Conservation (phyloP, 2,329 filamentous ascomycete species). For the Mariannaea elegans region DNA sequence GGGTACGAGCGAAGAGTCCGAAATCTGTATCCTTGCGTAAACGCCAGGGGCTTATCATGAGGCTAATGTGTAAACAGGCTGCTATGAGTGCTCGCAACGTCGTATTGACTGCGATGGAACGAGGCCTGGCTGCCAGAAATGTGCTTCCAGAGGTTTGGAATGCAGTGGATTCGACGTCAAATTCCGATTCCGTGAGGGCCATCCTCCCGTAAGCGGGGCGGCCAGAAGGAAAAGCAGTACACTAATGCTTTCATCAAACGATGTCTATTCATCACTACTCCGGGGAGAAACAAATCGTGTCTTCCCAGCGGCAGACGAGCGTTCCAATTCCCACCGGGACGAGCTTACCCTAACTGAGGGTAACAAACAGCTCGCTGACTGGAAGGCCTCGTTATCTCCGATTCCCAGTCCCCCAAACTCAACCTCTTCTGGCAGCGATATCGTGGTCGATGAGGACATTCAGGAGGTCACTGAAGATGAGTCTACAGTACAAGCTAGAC, state of each 20-base stretch:
- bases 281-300: too few relatives aligned
- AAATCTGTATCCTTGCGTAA: too few relatives aligned
- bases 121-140: constrained; percentile 7
- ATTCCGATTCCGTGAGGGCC: constrained; percentile 15
- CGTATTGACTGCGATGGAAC: constrained; percentile 18
- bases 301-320: too few relatives aligned
- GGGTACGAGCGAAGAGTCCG: neutral
- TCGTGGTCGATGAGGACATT: neutral
- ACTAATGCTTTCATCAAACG: neutral
- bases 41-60: neutral
- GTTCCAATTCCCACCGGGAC: neutral
- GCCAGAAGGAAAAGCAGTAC: neutral
- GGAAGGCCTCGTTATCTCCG: neutral
- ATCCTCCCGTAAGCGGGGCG: neutral
- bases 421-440: neutral
- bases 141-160: constrained; percentile 3
- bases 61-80: neutral
- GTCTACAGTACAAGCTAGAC: neutral
- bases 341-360: neutral
- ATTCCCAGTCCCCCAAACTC: neutral
- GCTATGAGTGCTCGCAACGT: constrained; percentile 16
- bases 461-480: neutral
- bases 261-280: neutral
- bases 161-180: constrained; percentile 14
- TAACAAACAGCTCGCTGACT: neutral